Conservation (phyloP, 179 eudicot genomes). For the Corrigiola litoralis region DNA sequence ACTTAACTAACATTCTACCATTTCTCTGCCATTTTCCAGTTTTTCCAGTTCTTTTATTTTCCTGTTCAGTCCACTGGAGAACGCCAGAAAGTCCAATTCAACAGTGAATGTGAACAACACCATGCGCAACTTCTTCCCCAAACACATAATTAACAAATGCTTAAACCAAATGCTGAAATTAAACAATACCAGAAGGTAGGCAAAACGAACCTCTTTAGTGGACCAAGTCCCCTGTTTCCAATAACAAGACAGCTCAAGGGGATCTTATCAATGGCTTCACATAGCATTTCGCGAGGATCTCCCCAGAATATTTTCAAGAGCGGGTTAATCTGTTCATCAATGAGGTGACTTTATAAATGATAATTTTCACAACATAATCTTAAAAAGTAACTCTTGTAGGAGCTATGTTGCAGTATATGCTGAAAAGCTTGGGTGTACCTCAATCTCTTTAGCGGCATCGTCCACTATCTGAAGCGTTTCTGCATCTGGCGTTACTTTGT, state of each 20-base stretch:
- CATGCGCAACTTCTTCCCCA: too few relatives aligned
- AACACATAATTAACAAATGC: too few relatives aligned
- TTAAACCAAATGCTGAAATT: too few relatives aligned
- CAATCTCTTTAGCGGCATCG: conserved; percentile 59
- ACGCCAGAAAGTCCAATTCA: too few relatives aligned
- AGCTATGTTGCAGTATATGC: neutral
- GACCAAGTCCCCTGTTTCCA: conserved; percentile 47
- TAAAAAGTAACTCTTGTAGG: neutral
- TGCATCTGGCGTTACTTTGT: conserved; percentile 50
- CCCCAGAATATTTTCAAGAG: conserved; percentile 46
- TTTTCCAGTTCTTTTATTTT: too few relatives aligned
- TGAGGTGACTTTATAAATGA: neutral
- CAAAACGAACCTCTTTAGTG: conserved; percentile 31
- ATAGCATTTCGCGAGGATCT: conserved; percentile 44
- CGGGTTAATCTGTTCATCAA: conserved; percentile 25
- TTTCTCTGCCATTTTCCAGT: too few relatives aligned
- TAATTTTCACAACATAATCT: neutral
- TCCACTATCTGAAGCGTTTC: conserved; percentile 62
- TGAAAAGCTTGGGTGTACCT: conserved; percentile 13
- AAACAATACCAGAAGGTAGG: neutral
- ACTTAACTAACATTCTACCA: too few relatives aligned
- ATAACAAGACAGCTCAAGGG: conserved; percentile 39
- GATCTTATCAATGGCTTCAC: conserved; percentile 37
- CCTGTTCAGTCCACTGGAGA: too few relatives aligned
- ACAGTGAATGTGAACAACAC: too few relatives aligned